Base-by-base conservation (phyloP, 495 filamentous ascomycete genomes). In the Hypoxylon cercidicola region DNA sequence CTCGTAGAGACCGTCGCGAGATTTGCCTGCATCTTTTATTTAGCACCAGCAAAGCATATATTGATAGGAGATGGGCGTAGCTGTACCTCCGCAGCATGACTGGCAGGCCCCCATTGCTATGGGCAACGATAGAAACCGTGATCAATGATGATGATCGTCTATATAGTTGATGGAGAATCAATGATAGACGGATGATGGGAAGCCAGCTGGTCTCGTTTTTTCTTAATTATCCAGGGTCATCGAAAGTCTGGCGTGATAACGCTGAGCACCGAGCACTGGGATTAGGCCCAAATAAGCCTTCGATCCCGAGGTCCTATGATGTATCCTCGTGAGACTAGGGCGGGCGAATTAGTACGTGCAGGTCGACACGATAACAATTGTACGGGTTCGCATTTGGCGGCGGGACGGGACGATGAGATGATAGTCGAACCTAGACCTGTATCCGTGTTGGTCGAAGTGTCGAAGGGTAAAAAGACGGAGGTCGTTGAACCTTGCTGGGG, bases 1-100 rank as follows among this genome's bases (percentile, higher is more conserved):
- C 75, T 99, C 96, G 76, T 99, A 97, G 41, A 94, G 84, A 70
- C 90, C 93, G 83, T 97, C 95, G 78, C 90, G 92, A 72, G 92
- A 88, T 75, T 92, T 92, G 74, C 88, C 93, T 92, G 66, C 32
- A 20, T 65, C 45, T 25, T 28, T 44, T 48, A 40, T 48, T 72
- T 45, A 74, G 62, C 53, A 70, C 64, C 56, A 50, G 45, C 35
- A 46, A 19, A 57, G 50, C 40, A 56, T 32, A 28, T 21, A 30
- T 55, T 39, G 56, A 58, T 41, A 59, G 16, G 40, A 44, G 16
- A 37, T 37, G 32, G 67, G 25, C 19, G 46, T 40, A 23, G 43
- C 39, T 25, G 61, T 74, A 83, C 82, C 81, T 81, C 75, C 79
- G 75, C 82, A 84, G 72, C 80, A 84, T 61, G 79, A 80, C 62